A percentile compares a stretch with the other conserved stretches of the same genome.
These are phyloP conservation scores for Helianthus tuberosus DNA, from an alignment of 129 eudicot species.

Conservation along the genomic window DNA sequence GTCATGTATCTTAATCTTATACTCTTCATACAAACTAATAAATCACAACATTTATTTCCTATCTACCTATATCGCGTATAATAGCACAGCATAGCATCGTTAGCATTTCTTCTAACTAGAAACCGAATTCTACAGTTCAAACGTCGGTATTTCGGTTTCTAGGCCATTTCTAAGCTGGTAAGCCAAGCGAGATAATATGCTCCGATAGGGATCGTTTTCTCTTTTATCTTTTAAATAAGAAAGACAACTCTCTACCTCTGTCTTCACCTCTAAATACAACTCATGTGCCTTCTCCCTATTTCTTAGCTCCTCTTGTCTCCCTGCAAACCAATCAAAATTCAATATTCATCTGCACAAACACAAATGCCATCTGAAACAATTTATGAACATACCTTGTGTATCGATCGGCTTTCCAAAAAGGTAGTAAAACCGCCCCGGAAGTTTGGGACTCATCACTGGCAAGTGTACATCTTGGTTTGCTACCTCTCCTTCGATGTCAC, in stretches of 20 bases:
- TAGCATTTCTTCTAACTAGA: background rate
- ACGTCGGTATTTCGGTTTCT: conserved; percentile 70
- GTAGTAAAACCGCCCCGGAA: conserved; percentile 89
- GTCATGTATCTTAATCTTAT: background rate
- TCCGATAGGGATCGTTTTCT: conserved; percentile 77
- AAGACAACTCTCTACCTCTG: conserved; percentile 71
- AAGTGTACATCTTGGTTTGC: conserved; percentile 71
- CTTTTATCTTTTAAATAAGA: conserved; percentile 67
- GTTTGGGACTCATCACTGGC: conserved; percentile 72
- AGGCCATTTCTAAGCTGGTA: conserved; percentile 66
- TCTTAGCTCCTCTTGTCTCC: conserved; percentile 65
- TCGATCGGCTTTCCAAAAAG: conserved; percentile 74
- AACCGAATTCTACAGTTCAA: conserved; percentile 38
- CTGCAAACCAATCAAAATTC: conserved; percentile 37
- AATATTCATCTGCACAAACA: background rate
- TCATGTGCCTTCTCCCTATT: conserved; percentile 61
- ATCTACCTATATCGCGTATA: background rate
- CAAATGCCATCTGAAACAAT: background rate
- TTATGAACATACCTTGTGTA: conserved; percentile 52
- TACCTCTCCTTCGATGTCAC: conserved; percentile 62
- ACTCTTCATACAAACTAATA: background rate
- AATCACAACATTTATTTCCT: conserved; percentile 14
- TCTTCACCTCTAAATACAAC: conserved; percentile 68
- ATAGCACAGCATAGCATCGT: background rate
- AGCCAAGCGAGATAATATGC: conserved; percentile 49